Evolutionary conservation across 2,329 filamentous ascomycete genomes (phyloP), one percentile per base, ranked within the genome.

Genomic region (Chalara sp.): DNA sequence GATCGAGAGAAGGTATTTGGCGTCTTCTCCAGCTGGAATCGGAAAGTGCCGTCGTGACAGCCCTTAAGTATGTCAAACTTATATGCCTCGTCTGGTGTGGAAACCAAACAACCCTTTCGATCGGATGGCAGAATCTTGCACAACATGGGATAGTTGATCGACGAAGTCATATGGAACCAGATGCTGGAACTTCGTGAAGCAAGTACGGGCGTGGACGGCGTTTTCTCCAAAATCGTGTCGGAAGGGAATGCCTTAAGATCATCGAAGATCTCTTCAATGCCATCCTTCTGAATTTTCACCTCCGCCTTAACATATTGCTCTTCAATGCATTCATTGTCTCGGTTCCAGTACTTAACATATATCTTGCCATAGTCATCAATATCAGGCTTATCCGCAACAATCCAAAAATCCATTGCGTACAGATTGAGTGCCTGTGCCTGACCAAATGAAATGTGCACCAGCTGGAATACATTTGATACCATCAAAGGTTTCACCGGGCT

Each of bases 371-470:
- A 61, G 11, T 65, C 61, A 32, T 53, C 44, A 8, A 56, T 54
- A n/a, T 46, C 47, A 32, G 56, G 54, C 45, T 61, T 60, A 11
- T 52, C 46, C 11, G 57, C 58, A 49, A 65, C 63, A 49, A 83
- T 69, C 80, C 80, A 84, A 61, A n/a, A 76, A 81, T 5, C 79
- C 81, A 49, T 70, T 76, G 4, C 81, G 73, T 32, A 72, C 65
- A 2, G 77, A 76, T 13, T 70, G 68, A 2, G 69, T 68, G 0
- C 72, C 70, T 28, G 77, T 71, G 2, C 79, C 70, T 31, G 76
- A 72, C 79, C 80, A 84, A 51, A 83, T 68, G 52, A 84, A 76
- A 61, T 84, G 81, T 11, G 75, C 63, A 0, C 81, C 81, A 0
- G 69, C 61, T 0, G 79, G 78, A 30, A 84, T 68, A 49, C 79